Evolutionary conservation across 192 early-diverging fungal genomes (phyloP).

Genomic region (Cladochytrium replicatum): DNA sequence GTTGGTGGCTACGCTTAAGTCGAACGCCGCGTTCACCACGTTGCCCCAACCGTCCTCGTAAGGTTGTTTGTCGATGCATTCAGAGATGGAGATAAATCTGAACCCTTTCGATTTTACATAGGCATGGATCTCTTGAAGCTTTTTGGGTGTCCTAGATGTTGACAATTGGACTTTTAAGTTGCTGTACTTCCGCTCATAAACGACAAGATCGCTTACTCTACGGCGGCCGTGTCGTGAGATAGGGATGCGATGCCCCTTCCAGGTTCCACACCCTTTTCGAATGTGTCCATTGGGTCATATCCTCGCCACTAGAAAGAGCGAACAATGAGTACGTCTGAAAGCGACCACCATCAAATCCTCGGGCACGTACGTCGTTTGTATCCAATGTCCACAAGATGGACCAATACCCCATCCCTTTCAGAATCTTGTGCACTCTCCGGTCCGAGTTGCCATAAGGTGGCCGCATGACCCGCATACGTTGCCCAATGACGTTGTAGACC

Average conservation of each 20-base stretch:
- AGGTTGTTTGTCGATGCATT: background rate
- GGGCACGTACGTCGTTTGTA: too few species aligned
- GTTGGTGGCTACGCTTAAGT: too few species aligned
- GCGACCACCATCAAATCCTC: too few species aligned
- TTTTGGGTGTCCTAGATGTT: background rate
- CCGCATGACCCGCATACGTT: constrained; percentile 19
- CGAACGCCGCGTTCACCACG: too few species aligned
- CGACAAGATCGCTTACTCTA: too few species aligned
- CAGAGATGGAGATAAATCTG: background rate
- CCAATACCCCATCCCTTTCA: background rate
- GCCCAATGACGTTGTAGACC: constrained; percentile 7
- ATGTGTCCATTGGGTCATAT: background rate
- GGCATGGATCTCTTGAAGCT: background rate
- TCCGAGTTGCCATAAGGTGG: constrained; percentile 37
- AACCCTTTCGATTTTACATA: background rate
- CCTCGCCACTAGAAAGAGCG: too few species aligned
- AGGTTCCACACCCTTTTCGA: background rate
- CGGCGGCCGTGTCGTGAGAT: background rate
- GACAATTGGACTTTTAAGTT: too few species aligned
- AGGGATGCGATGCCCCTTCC: background rate
- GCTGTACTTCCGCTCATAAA: too few species aligned
- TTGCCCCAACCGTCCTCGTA: background rate
- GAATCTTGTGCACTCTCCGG: constrained; percentile 3
- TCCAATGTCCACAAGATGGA: background rate
- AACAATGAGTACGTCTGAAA: too few species aligned